Percentiles rank a stretch among this genome's conserved stretches.
These are phyloP conservation scores for Yamadazyma sp. DNA, from an alignment of 805 yeast genomes.

Conservation along the genomic window DNA sequence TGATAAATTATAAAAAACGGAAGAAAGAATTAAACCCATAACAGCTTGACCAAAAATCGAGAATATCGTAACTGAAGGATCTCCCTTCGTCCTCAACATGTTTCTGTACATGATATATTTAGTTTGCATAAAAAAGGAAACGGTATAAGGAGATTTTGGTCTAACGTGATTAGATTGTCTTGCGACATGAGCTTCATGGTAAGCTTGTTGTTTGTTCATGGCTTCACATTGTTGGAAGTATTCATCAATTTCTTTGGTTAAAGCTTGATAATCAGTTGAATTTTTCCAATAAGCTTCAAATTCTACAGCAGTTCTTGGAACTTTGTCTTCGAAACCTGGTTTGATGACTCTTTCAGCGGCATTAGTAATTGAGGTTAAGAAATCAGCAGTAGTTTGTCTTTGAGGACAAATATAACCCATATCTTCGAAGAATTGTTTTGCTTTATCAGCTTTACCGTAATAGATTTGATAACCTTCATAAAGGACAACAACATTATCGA, in stretches of 20 bases:
- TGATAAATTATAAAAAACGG: constrained; percentile 53
- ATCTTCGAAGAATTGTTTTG: constrained; percentile 48
- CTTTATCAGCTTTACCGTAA: constrained; percentile 41
- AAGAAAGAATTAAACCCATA: constrained; percentile 59
- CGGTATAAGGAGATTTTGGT: constrained; percentile 34
- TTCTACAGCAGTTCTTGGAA: constrained; percentile 55
- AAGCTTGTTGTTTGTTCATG: constrained; percentile 15
- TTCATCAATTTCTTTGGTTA: constrained; percentile 41
- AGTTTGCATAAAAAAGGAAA: constrained; percentile 48
- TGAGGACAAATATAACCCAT: constrained; percentile 63
- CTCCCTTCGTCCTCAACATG: constrained; percentile 52
- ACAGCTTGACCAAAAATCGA: constrained; percentile 50
- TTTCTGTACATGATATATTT: constrained; percentile 53
- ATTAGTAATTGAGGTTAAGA: constrained; percentile 62
- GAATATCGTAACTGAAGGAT: constrained; percentile 51
- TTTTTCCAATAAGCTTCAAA: constrained; percentile 59
- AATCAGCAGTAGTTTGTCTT: constrained; percentile 68
- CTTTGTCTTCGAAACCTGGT: constrained; percentile 48
- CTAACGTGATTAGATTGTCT: constrained; percentile 40
- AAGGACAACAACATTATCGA: constrained; percentile 44
- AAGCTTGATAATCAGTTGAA: constrained; percentile 47
- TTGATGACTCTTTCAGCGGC: constrained; percentile 53
- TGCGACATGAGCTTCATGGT: constrained; percentile 25
- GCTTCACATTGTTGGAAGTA: constrained; percentile 28
- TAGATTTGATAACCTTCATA: constrained; percentile 47